Evolutionary conservation across 495 filamentous ascomycete species (phyloP).

Genomic region (Lophiostoma macrostomum): DNA sequence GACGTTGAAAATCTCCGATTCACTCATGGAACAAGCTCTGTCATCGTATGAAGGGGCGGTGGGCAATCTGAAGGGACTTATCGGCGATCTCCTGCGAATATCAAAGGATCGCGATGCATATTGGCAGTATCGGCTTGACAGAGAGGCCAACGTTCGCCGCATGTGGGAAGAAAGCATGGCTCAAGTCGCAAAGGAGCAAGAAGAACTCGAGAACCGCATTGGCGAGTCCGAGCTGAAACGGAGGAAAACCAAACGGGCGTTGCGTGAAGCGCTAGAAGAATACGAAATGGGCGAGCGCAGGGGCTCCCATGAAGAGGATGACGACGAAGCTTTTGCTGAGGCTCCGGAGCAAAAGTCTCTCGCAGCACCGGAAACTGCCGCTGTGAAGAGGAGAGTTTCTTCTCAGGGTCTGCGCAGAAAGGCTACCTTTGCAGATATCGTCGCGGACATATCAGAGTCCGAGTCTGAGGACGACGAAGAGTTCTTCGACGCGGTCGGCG

Average conservation of each 20-base stretch:
- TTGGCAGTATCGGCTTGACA: constrained; percentile 92
- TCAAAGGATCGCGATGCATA: constrained; percentile 90
- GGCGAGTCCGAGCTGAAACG: constrained; percentile 88
- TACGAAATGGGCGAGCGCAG: constrained; percentile 48
- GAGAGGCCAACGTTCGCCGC: constrained; percentile 79
- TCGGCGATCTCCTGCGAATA: constrained; percentile 86
- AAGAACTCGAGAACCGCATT: constrained; percentile 79
- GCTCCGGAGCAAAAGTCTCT: constrained; percentile 3
- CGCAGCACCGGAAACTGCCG: neutral
- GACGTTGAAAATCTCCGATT: constrained; percentile 65
- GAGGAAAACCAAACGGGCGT: constrained; percentile 80
- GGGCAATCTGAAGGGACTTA: constrained; percentile 76
- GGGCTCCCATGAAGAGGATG: constrained; percentile 29
- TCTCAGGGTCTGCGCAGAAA: constrained; percentile 46
- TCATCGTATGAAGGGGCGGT: constrained; percentile 86
- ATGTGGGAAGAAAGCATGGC: constrained; percentile 99
- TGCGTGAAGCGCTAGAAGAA: constrained; percentile 79
- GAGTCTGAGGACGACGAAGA: constrained; percentile 85
- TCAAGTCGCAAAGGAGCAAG: constrained; percentile 85
- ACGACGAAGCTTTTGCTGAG: constrained; percentile 24
- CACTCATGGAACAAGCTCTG: constrained; percentile 73
- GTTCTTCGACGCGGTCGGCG: constrained; percentile 96
- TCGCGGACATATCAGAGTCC: constrained; percentile 50
- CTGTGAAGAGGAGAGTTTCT: constrained; percentile 1
- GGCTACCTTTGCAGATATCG: constrained; percentile 52